Evolutionary conservation across 129 eudicot genomes (phyloP), one percentile per base, ranked within the genome.

Genomic region (Flaveria robusta): DNA sequence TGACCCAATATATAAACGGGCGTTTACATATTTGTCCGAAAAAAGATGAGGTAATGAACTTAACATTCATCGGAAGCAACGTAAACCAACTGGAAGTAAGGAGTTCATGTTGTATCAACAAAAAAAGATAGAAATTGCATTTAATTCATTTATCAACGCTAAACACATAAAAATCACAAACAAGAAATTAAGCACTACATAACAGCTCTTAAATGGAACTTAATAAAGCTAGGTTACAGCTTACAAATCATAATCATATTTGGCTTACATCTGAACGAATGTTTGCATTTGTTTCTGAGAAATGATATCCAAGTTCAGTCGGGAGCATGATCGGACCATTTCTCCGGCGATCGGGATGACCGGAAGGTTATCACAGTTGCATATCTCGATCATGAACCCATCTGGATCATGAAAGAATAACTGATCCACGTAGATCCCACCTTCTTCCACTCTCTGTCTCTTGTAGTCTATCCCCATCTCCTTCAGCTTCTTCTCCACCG

Each of bases 341-440:
- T 90, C 97, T 12, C 97, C 97, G 56, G 90, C 87, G 22, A 93
- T 81, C 0, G 98, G 97, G 34, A 93, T 71, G 39, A 93, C 86
- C 22, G 98, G 98, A 23, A 93, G 84, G 59, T 90, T 87, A 10
- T 93, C 97, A 34, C 98, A 93, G 84, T 91, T 88, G 83, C 98
- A 93, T 14, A 93, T 91, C 81, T 93, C 98, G 31, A 93, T 79
- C 98, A 93, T 93, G 81, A 93, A 88, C 0, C 98, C 98, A 66
- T 93, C 98, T 29, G 98, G 98, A 47, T 93, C 98, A 45, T 93
- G 98, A 80, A 93, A 93, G 75, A 93, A 93, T 19, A 93, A 55
- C 29, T 93, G 98, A 37, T 91, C 97, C 65, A 93, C 98, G 41
- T 86, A 79, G 42, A 91, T 84, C 19, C 97, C 98, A 16, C 95